Evolutionary conservation across 768 basidiomycete species (phyloP), one percentile per base, ranked within the genome.

Genomic region (Leccinum variicolor): DNA sequence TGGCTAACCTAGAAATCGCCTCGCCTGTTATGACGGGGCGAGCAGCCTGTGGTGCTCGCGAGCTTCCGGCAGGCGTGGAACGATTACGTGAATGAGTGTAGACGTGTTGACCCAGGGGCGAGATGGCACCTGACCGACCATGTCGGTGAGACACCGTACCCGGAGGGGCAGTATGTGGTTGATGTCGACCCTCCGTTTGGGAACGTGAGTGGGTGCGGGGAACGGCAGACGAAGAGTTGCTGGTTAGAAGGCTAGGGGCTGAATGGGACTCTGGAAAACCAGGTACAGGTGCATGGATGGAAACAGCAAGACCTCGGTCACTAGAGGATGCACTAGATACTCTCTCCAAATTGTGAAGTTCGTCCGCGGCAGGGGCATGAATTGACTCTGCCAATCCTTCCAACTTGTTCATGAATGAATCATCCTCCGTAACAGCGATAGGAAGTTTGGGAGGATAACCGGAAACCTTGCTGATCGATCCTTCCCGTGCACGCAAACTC

Each of bases 11-110:
- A 13, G 88, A 84, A 52, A 90, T 80, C 3, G 88, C 90, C 51
- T 86, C 88, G 13, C 78, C 84, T 6, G 86, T 87, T 62, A 92
- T 81, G 46, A 91, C 79, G n/a, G 90, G 90, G 10, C 90, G 80
- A 13, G 62, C 76, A 33, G 75, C 59, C 60, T 84, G 81, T 17
- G 74, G 69, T 19, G 69, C 53, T 23, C 83, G 80, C 50, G 79
- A 73, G 39, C 67, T 66, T 55, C 77, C 71, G 1, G 75, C 68
- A 50, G 84, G 81, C 8, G 87, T 79, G 0, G 89, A 90, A 61
- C 86, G 87, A 45, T 84, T 87, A 41, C 88, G 83, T 6, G 77
- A 66, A 53, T 81, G 73, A 13, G 66, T 66, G 25, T 69, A 69
- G 61, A 70, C 62, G 46, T 71, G 66, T 57, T 67, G 70, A 48